Conservation (phyloP, 257 asterid species). For the Orobanche coerulescens region DNA sequence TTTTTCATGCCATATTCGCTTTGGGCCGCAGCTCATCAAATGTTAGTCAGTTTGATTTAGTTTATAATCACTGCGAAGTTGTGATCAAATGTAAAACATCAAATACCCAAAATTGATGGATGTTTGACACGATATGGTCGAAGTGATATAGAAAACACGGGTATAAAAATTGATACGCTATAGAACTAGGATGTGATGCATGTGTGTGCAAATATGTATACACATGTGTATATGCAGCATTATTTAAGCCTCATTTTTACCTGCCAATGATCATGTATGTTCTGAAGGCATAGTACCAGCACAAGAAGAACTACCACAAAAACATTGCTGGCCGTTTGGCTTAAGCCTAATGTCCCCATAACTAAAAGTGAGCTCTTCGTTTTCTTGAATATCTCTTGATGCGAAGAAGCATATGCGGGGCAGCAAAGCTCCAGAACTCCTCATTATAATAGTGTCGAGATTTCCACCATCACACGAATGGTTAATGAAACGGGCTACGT, state of each 20-base stretch:
- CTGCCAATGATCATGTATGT: slow-evolving; percentile 37
- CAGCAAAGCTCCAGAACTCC: slow-evolving; percentile 73
- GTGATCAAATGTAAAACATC: too few relatives aligned
- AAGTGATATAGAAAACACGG: too few relatives aligned
- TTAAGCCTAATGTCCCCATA: slow-evolving; percentile 59
- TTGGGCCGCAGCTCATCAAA: too few relatives aligned
- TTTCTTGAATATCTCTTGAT: slow-evolving; percentile 43
- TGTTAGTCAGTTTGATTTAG: too few relatives aligned
- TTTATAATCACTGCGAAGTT: too few relatives aligned
- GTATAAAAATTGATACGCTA: too few relatives aligned
- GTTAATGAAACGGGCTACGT: slow-evolving; percentile 74
- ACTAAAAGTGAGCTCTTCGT: slow-evolving; percentile 74
- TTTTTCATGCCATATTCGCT: too few relatives aligned
- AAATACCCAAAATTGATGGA: too few relatives aligned
- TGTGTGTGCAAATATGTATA: too few relatives aligned
- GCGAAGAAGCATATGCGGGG: slow-evolving; percentile 86
- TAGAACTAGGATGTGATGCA: too few relatives aligned
- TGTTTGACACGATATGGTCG: too few relatives aligned
- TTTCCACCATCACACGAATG: slow-evolving; percentile 96
- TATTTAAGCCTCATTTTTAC: neutral
- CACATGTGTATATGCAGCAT: too few relatives aligned
- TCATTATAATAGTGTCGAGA: slow-evolving; percentile 43
- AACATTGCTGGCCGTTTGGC: slow-evolving; percentile 46
- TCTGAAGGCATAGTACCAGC: slow-evolving; percentile 73
- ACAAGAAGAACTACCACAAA: slow-evolving; percentile 60